Conservation (phyloP, 352 stramenopile species). For the Phytophthora ohioensis region DNA sequence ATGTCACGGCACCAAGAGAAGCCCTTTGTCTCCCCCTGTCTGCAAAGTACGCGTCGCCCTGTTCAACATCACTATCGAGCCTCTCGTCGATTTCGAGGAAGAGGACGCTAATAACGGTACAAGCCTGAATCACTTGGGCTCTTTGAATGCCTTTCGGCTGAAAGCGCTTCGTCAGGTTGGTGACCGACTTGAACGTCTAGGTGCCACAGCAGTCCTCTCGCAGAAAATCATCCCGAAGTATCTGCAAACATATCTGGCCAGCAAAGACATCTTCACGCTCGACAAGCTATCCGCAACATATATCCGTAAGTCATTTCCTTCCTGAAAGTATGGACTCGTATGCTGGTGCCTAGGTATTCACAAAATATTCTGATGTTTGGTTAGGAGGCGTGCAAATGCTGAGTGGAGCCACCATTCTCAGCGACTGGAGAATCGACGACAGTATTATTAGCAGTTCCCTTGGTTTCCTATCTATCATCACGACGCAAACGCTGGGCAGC, state of each 20-base stretch:
- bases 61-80: slow-evolving; percentile 72
- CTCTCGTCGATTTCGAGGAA: slow-evolving; percentile 23
- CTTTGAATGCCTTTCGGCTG: slow-evolving; percentile 35
- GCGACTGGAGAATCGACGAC: slow-evolving; percentile 51
- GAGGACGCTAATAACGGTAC: slow-evolving; percentile 13
- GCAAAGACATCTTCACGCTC: slow-evolving; percentile 55
- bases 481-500: slow-evolving; percentile 39
- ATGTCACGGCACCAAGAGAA: slow-evolving; percentile 11
- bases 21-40: slow-evolving; percentile 21
- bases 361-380: slow-evolving; percentile 2
- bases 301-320: slow-evolving; percentile 51
- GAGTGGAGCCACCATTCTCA: slow-evolving; percentile 54
- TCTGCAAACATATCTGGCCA: slow-evolving; percentile 48
- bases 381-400: slow-evolving; percentile 59
- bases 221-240: slow-evolving; percentile 67
- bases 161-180: slow-evolving; percentile 42
- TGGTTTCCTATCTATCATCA: slow-evolving; percentile 56
- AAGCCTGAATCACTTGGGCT: slow-evolving; percentile 26
- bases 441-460: slow-evolving; percentile 26
- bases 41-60: slow-evolving; percentile 48
- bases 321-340: not conserved
- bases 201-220: slow-evolving; percentile 53
- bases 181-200: slow-evolving; percentile 43
- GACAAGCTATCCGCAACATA: slow-evolving; percentile 56
- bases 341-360: not conserved